Evolutionary conservation across 176 grass and related monocot species (phyloP).

Genomic region (Alopecurus myosuroides): DNA sequence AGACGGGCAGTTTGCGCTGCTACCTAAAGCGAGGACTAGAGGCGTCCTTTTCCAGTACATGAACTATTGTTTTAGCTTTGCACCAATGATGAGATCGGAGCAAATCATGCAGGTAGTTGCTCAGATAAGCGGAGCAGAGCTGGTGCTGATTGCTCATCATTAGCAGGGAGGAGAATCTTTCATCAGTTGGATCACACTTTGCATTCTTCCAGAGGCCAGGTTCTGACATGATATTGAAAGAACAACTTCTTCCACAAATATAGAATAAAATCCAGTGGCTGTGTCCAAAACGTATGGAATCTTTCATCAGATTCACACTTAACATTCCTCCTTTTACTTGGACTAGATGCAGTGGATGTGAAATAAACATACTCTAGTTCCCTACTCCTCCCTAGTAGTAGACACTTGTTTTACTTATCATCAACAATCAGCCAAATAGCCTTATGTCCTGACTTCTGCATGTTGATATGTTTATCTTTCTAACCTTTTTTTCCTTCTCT

Average conservation of each 20-base stretch:
- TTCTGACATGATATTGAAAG: constrained; percentile 38
- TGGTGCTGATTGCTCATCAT: constrained; percentile 52
- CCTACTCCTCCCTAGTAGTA: neutral
- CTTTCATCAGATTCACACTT: constrained; percentile 36
- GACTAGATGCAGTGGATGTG: neutral
- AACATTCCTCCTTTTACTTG: neutral
- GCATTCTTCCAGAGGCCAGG: constrained; percentile 24
- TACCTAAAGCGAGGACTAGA: constrained; percentile 45
- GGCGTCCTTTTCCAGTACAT: constrained; percentile 42
- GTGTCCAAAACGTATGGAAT: constrained; percentile 21
- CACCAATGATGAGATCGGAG: constrained; percentile 32
- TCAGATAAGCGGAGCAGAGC: constrained; percentile 42
- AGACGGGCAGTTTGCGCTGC: constrained; percentile 27
- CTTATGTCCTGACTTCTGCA: neutral
- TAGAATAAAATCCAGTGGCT: neutral
- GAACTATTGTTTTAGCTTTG: constrained; percentile 28
- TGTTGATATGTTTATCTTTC: neutral
- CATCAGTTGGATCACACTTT: constrained; percentile 43
- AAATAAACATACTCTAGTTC: neutral
- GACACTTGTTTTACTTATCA: neutral
- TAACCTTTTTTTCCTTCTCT: neutral
- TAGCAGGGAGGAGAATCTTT: constrained; percentile 36
- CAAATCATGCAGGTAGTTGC: constrained; percentile 45
- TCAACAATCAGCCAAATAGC: constrained; percentile 9
- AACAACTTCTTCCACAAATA: neutral